These are phyloP conservation scores for Stenocarpella maydis DNA, from an alignment of 2,329 filamentous ascomycete genomes.

Conservation along the genomic window DNA sequence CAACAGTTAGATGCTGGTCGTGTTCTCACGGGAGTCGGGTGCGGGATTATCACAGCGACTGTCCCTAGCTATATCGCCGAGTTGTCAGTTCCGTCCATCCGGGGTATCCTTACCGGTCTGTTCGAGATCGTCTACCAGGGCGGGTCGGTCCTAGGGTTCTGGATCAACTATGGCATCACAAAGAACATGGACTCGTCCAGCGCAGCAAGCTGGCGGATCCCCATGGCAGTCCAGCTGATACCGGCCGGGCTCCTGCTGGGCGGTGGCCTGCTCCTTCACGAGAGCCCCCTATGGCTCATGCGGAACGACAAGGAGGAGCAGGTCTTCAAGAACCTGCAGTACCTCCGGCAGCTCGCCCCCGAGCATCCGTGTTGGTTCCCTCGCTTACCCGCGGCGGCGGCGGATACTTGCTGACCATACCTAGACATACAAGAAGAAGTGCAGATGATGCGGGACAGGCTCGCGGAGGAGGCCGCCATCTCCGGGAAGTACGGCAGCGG, in stretches of 20 bases:
- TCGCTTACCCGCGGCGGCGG: background rate
- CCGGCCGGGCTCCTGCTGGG: conserved; percentile 53
- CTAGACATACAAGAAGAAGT: conserved; percentile 56
- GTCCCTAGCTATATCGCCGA: conserved; percentile 72
- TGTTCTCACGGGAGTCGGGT: conserved; percentile 64
- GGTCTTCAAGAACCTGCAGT: conserved; percentile 50
- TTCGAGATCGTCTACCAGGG: conserved; percentile 63
- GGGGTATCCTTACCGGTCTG: conserved; percentile 64
- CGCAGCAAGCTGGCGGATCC: conserved; percentile 55
- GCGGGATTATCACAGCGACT: conserved; percentile 64
- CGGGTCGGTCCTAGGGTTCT: conserved; percentile 60
- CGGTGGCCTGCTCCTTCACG: conserved; percentile 53
- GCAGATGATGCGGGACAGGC: conserved; percentile 51
- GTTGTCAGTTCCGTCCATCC: conserved; percentile 64
- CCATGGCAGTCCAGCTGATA: conserved; percentile 56
- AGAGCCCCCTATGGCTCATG: conserved; percentile 53
- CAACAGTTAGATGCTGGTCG: conserved; percentile 63
- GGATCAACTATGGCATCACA: conserved; percentile 56
- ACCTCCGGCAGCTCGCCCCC: conserved; percentile 53
- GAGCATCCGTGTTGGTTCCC: conserved; percentile 42
- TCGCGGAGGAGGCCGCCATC: conserved; percentile 46
- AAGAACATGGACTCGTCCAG: conserved; percentile 47
- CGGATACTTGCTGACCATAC: background rate
- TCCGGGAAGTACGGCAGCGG: conserved; percentile 46
- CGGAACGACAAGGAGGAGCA: conserved; percentile 50